These are phyloP conservation scores for Solanum lycopersicoides DNA, from an alignment of 257 asterid genomes.

Conservation along the genomic window DNA sequence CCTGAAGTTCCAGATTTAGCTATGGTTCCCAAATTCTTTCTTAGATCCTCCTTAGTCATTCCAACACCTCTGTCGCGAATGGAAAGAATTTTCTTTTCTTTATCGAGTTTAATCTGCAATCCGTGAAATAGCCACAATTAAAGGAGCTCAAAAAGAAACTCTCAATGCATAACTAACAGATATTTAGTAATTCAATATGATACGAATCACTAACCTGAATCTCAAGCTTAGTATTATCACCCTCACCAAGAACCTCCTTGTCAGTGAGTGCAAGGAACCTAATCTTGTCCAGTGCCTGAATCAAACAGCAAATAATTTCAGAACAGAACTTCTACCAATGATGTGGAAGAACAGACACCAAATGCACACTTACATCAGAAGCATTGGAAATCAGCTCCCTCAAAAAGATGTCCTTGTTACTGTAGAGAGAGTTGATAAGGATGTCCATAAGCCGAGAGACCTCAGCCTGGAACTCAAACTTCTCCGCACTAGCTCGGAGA, in stretches of 20 bases:
- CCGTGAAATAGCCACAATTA: not conserved
- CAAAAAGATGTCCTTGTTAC: slow-evolving; percentile 90
- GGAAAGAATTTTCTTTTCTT: slow-evolving; percentile 77
- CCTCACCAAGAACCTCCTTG: slow-evolving; percentile 91
- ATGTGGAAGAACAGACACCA: not conserved
- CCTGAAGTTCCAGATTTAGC: slow-evolving; percentile 99
- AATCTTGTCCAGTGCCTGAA: slow-evolving; percentile 90
- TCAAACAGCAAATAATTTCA: not conserved
- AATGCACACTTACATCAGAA: slow-evolving; percentile 62
- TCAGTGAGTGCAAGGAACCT: slow-evolving; percentile 86
- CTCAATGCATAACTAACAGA: not conserved
- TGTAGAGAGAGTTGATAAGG: slow-evolving; percentile 91
- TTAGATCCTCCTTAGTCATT: slow-evolving; percentile 94
- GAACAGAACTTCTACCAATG: not conserved
- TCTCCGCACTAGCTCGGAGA: slow-evolving; percentile 72
- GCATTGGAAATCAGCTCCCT: slow-evolving; percentile 98
- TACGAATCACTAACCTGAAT: slow-evolving; percentile 52
- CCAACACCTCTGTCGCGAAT: slow-evolving; percentile 96
- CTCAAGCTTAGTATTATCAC: slow-evolving; percentile 78
- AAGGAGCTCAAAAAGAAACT: not conserved
- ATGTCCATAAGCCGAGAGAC: slow-evolving; percentile 97
- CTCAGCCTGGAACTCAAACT: slow-evolving; percentile 96
- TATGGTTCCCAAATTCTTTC: slow-evolving; percentile 94
- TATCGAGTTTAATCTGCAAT: slow-evolving; percentile 81
- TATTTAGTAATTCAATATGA: not conserved